A percentile compares a stretch with the other conserved stretches of the same genome.
These are phyloP conservation scores for Seiridium unicorne DNA, from an alignment of 2,329 filamentous ascomycete species.

Conservation along the genomic window DNA sequence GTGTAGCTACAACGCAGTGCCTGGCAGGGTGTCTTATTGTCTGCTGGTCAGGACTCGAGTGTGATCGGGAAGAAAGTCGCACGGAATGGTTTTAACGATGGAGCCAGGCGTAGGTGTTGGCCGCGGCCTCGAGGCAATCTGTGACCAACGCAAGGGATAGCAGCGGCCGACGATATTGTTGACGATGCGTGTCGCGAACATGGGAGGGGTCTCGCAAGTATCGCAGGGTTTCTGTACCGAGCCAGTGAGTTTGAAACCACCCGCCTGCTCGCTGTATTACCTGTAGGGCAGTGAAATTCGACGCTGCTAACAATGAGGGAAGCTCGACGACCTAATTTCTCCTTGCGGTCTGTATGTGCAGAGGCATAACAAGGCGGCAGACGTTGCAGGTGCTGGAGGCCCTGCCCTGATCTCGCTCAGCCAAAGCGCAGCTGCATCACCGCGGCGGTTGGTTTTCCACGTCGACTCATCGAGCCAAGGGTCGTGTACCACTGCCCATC, in stretches of 20 bases:
- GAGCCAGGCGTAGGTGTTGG: neutral
- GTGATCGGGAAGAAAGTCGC: too few relatives aligned
- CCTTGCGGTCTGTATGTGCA: too few relatives aligned
- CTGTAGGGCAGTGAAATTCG: too few relatives aligned
- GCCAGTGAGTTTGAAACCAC: too few relatives aligned
- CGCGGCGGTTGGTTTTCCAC: conserved; percentile 6
- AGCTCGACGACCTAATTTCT: too few relatives aligned
- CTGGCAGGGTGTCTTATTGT: too few relatives aligned
- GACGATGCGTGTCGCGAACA: conserved; percentile 1
- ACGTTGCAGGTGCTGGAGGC: neutral
- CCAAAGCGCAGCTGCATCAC: neutral
- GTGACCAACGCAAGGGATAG: neutral
- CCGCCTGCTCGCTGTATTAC: too few relatives aligned
- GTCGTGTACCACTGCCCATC: conserved; percentile 1
- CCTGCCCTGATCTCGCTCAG: neutral
- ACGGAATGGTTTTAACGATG: too few relatives aligned
- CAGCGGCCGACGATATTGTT: neutral
- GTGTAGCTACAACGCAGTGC: too few relatives aligned
- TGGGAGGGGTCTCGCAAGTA: conserved; percentile 1
- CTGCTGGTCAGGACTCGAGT: too few relatives aligned
- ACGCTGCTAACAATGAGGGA: too few relatives aligned
- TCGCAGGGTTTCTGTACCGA: neutral
- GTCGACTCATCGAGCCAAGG: conserved; percentile 1
- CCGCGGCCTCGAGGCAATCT: neutral
- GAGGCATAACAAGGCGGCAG: too few relatives aligned